Evolutionary conservation across 2,329 filamentous ascomycete species (phyloP), one percentile per base, ranked within the genome.

Genomic region (Trichoderma gracile): DNA sequence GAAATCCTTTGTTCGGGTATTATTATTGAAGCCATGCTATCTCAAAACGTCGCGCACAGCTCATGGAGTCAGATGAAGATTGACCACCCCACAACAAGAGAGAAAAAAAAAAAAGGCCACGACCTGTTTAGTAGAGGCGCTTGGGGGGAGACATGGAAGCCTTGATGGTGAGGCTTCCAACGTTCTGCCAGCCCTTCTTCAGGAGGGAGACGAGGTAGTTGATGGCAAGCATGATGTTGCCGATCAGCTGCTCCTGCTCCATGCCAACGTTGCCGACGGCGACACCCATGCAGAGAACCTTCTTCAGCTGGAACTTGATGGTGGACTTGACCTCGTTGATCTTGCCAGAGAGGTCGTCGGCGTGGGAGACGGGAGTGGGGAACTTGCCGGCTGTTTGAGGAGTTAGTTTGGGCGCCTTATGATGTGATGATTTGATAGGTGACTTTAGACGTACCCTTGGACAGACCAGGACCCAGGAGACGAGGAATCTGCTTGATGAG

Each of bases 261-360:
- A 99, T 99, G 76, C 89, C 93, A 76, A 99, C 95, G 84, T 99
- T 97, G 79, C 95, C 95, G 78, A 99, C 92, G 75, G 95, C 95
- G 80, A 98, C 94, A 90, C 94, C 95, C 89, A 99, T 93, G 88
- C 95, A 99, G 75, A 99, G 88, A 81, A 99, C 95, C 92, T 99
- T 99, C 92, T 99, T 99, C 78, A 99, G 88, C 89, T 99, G 93
- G 91, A 99, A 99, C 90, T 99, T 99, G 90, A 99, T 98, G 82
- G 95, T 99, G 76, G 92, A 97, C 91, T 97, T 98, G 88, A 99
- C 94, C 81, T 99, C 95, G 84, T 86, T 97, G 86, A 98, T 92
- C 90, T 97, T 97, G 86, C 84, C 87, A 80, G 83, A 86, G 73
- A 99, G 89, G 80, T 98, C 94, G 79, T 99, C 95, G 80, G 86